phyloP scores from a whole-genome alignment of 352 stramenopile genomes.

The Albugo laibachii region DNA sequence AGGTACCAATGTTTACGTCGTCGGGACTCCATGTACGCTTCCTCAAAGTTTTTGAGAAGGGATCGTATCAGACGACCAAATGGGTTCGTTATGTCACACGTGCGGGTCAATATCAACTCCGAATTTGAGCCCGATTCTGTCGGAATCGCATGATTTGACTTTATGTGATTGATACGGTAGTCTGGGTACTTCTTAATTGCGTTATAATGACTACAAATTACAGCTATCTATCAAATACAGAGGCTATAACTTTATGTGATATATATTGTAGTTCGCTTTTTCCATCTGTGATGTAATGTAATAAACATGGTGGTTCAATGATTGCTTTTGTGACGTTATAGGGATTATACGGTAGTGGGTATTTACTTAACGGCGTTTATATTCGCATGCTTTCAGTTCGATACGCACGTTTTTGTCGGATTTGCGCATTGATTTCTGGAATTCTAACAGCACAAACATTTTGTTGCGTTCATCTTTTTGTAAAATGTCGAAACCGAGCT shows the following conservation, averaged over 20 bases:
- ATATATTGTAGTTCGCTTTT: too few species aligned
- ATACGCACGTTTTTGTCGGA: conserved; percentile 27
- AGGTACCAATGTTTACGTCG: conserved; percentile 93
- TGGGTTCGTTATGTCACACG: conserved; percentile 98
- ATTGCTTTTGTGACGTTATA: too few species aligned
- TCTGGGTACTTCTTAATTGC: too few species aligned
- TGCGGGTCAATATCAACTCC: conserved; percentile 93
- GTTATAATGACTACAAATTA: too few species aligned
- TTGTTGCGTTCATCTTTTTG: conserved; percentile 67
- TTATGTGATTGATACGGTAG: too few species aligned
- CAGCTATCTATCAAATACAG: too few species aligned
- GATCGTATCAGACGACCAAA: conserved; percentile 93
- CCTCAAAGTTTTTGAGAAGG: conserved; percentile 98
- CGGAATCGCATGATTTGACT: neutral
- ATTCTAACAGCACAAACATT: conserved; percentile 77
- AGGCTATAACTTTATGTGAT: too few species aligned
- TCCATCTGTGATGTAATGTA: too few species aligned
- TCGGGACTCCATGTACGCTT: conserved; percentile 96
- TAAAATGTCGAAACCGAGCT: conserved; percentile 49
- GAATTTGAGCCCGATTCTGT: conserved; percentile 61
- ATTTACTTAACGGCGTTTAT: conserved; percentile 50
- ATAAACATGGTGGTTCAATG: too few species aligned
- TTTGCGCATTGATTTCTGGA: conserved; percentile 36
- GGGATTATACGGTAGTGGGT: too few species aligned
- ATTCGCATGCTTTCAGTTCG: conserved; percentile 70